phyloP scores from a whole-genome alignment of 495 filamentous ascomycete genomes.

The Margaritispora aquatica region DNA sequence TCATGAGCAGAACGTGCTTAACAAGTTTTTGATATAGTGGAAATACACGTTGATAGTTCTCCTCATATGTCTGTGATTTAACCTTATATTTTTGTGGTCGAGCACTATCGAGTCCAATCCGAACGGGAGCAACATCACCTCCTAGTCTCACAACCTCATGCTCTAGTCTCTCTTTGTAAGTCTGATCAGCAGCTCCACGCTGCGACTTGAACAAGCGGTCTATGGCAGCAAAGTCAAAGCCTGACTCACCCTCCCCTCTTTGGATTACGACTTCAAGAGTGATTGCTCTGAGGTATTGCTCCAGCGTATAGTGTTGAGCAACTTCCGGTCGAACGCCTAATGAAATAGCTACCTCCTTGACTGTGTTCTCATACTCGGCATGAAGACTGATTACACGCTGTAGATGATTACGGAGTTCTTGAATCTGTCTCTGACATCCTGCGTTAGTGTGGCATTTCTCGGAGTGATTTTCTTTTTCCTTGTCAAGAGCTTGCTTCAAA shows the following conservation, averaged over 20 bases:
- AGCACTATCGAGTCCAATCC: background rate
- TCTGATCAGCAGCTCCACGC: background rate
- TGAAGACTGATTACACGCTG: background rate
- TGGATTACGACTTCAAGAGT: background rate
- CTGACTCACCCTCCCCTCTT: background rate
- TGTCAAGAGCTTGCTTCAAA: constrained; percentile 2
- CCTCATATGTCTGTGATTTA: background rate
- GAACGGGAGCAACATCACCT: background rate
- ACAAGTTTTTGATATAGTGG: background rate
- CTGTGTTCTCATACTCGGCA: background rate
- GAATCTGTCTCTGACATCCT: background rate
- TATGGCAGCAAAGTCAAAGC: background rate
- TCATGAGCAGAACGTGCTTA: background rate
- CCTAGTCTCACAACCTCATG: constrained; percentile 4
- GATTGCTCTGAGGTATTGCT: background rate
- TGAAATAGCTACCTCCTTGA: background rate
- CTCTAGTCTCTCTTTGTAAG: constrained; percentile 1
- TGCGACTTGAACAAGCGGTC: background rate
- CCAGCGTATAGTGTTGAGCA: background rate
- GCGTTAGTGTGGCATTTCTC: constrained; percentile 1
- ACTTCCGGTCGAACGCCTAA: background rate
- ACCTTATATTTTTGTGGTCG: background rate
- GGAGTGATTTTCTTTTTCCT: background rate
- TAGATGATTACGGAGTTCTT: background rate
- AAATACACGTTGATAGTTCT: background rate